Evolutionary conservation across 1,139 yeast genomes (phyloP).

Genomic region (Diutina siamensis): DNA sequence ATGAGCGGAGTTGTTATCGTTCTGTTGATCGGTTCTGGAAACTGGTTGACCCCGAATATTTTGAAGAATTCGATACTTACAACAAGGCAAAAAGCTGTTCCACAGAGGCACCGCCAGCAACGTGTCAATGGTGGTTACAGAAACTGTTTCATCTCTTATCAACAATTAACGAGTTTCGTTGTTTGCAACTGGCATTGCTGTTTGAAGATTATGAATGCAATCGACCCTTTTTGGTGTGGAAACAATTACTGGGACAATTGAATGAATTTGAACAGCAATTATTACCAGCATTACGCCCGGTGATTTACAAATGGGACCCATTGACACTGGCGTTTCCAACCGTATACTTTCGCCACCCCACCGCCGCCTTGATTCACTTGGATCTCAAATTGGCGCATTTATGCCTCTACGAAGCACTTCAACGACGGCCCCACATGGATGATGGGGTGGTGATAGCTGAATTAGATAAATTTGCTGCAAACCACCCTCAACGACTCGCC

Average conservation of each 20-base stretch:
- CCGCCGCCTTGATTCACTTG: neutral
- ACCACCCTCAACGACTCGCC: constrained; percentile 2
- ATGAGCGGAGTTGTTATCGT: constrained; percentile 20
- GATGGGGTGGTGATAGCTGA: neutral
- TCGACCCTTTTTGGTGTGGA: neutral
- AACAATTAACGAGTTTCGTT: neutral
- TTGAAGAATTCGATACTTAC: constrained; percentile 12
- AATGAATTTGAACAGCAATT: neutral
- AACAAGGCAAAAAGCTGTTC: neutral
- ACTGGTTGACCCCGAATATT: constrained; percentile 21
- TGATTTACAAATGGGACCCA: constrained; percentile 2
- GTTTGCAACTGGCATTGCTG: neutral
- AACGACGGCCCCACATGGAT: constrained; percentile 1
- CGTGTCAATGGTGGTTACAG: neutral
- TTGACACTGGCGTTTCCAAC: constrained; percentile 3
- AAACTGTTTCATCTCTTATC: neutral
- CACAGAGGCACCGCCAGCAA: neutral
- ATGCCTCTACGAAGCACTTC: constrained; percentile 1
- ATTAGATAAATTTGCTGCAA: neutral
- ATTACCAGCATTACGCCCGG: neutral
- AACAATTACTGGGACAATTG: neutral
- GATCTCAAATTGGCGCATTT: neutral
- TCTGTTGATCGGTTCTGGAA: constrained; percentile 22
- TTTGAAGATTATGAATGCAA: constrained; percentile 1
- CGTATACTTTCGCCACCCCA: neutral